Evolutionary conservation across 345 rosid species (phyloP), one percentile per base, ranked within the genome.

Genomic region (Hibiscus mutabilis): DNA sequence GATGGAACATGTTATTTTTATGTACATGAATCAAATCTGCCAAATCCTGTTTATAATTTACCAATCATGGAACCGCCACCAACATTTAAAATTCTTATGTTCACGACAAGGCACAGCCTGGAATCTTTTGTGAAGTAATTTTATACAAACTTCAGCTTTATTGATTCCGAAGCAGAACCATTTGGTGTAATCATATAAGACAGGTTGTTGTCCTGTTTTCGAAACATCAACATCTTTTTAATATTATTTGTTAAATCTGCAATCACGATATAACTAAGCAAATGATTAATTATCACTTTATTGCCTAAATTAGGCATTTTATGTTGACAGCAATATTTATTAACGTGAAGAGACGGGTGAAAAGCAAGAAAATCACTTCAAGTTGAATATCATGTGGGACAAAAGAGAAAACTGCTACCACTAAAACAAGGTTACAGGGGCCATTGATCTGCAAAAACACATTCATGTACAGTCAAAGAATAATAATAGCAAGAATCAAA

Each of bases 11-110:
- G 58, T 52, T 51, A 49, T 4, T 15, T 51, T 51, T 2, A 15
- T 14, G 21, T 42, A 19, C 31, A 62, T 18, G 25, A 10, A n/a
- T 25, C 14, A 60, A 6, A 33, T 66, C 68, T 55, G 53, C 40
- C 25, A 6, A 70, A 46, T 58, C 35, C 60, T 9, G 49, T 47
- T 66, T 5, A 71, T 37, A 31, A 24, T 63, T 27, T 44, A 61
- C 42, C 58, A n/a, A n/a, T 5, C 33, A 21, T 2, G 13, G 16
- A 58, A 7, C 18, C 5, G 55, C 21, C 33, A 6, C 6, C 69
- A 68, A 64, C 58, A 69, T 52, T 66, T 70, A 18, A 25, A 66
- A 66, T 31, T 61, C 72, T 35, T 67, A 72, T 51, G 29, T 68
- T 65, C 71, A 61, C 47, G 29, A 19, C 35, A 47, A 12, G 49